Evolutionary conservation across 805 yeast genomes (phyloP), one percentile per base, ranked within the genome.

Genomic region (Saccharomyces eubayanus): DNA sequence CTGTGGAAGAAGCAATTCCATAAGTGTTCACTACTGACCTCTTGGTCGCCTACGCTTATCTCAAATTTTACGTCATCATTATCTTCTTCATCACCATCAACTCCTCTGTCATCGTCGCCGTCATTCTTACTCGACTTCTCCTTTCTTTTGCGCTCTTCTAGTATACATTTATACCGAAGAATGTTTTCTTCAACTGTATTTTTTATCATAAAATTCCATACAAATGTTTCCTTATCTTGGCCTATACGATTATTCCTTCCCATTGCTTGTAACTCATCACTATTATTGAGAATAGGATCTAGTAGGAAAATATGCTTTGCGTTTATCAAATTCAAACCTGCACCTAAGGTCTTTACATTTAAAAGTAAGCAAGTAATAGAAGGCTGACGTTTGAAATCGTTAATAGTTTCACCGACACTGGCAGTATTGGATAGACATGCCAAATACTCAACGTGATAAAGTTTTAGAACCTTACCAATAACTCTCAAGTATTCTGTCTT

Each of bases 221-320:
- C 96, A 1, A 84, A 85, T 0, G 99, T 94, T 14, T 80, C 82
- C 47, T 77, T 74, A 2, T 76, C 78, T 68, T 94, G 99, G 0
- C 99, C 99, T 64, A 92, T 91, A 57, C 99, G 74, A 65, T 92
- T 96, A 46, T 94, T 83, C 57, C 99, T 78, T 50, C 95, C 88
- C 52, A 91, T 86, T 0, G 98, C 97, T 66, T 92, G 99, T 14
- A 89, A 66, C 61, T 94, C 98, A 49, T 90, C 75, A 2, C 96
- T 85, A 0, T 91, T 82, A 62, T 90, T 90, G 14, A 94, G 85
- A 54, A 94, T 75, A 0, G 99, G 98, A 70, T 94, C 99, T 67
- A 97, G 87, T 5, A 94, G 68, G 57, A 91, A 85, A 0, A 94
- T 92, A 67, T 94, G 97, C 2, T 87, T 86, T 0, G 99, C 98